phyloP scores from a whole-genome alignment of 106 monocot genomes.

The Dactylorhiza incarnata region DNA sequence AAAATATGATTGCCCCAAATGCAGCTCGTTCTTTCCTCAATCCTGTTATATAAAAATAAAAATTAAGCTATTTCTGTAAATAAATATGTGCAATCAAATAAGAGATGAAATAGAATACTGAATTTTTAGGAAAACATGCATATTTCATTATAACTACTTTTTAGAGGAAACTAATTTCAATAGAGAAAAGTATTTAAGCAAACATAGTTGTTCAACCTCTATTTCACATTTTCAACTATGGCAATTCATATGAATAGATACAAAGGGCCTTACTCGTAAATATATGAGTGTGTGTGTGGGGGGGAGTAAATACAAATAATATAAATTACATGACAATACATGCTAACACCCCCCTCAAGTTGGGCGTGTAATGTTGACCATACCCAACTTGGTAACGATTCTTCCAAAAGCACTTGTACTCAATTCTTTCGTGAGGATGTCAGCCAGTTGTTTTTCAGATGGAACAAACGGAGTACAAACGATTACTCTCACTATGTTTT shows the following conservation, averaged over 20 bases:
- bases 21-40: conserved; percentile 76
- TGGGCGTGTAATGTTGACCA: too few relatives aligned
- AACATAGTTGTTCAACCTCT: neutral
- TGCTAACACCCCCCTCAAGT: too few relatives aligned
- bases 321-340: too few relatives aligned
- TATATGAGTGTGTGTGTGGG: too few relatives aligned
- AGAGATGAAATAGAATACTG: neutral
- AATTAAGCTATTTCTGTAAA: neutral
- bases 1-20: conserved; percentile 70
- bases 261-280: too few relatives aligned
- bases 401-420: too few relatives aligned
- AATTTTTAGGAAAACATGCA: neutral
- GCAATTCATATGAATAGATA: neutral
- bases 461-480: too few relatives aligned
- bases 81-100: neutral
- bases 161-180: neutral
- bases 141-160: neutral
- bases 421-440: too few relatives aligned
- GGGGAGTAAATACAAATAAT: too few relatives aligned
- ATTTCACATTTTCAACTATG: neutral
- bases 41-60: conserved; percentile 35
- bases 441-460: too few relatives aligned
- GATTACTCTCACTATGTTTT: too few relatives aligned
- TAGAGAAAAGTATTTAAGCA: neutral
- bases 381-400: too few relatives aligned